phyloP scores from a whole-genome alignment of 768 basidiomycete species.

The Symmetrospora coprosmae region DNA sequence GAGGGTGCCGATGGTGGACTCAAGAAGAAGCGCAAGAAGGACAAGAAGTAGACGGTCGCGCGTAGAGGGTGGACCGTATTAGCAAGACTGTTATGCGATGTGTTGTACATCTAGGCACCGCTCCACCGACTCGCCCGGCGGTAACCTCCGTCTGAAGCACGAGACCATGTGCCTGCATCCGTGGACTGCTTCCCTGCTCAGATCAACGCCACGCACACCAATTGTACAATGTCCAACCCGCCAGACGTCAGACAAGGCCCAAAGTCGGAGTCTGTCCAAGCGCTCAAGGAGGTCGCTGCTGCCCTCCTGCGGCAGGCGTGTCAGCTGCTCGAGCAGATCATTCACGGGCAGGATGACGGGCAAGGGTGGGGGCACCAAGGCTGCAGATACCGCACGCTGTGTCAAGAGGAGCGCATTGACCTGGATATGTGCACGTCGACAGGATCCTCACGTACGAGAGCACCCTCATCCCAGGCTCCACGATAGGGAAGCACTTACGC shows the following conservation, averaged over 20 bases:
- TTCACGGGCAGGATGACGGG: not conserved
- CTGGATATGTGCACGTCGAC: not conserved
- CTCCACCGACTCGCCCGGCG: too few relatives aligned
- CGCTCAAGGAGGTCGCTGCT: not conserved
- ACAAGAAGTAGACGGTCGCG: constrained; percentile 8
- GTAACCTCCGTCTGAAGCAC: too few relatives aligned
- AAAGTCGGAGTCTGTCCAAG: not conserved
- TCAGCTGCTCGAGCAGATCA: not conserved
- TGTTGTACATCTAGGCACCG: too few relatives aligned
- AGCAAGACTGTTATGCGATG: too few relatives aligned
- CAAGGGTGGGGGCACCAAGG: not conserved
- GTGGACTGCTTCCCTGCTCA: too few relatives aligned
- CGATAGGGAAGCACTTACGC: constrained; percentile 12
- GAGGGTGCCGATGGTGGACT: not conserved
- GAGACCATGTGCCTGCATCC: too few relatives aligned
- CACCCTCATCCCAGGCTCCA: not conserved
- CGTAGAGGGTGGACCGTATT: too few relatives aligned
- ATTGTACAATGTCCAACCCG: too few relatives aligned
- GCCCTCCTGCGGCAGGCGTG: not conserved
- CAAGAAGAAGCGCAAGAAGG: constrained; percentile 27
- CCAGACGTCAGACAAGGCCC: too few relatives aligned
- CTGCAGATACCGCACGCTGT: not conserved
- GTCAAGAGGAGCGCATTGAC: not conserved
- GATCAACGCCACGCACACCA: too few relatives aligned
- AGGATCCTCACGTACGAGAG: constrained; percentile 11